Evolutionary conservation across 331 rosid genomes (phyloP), one percentile per base, ranked within the genome.

Genomic region (Cydonia oblonga): DNA sequence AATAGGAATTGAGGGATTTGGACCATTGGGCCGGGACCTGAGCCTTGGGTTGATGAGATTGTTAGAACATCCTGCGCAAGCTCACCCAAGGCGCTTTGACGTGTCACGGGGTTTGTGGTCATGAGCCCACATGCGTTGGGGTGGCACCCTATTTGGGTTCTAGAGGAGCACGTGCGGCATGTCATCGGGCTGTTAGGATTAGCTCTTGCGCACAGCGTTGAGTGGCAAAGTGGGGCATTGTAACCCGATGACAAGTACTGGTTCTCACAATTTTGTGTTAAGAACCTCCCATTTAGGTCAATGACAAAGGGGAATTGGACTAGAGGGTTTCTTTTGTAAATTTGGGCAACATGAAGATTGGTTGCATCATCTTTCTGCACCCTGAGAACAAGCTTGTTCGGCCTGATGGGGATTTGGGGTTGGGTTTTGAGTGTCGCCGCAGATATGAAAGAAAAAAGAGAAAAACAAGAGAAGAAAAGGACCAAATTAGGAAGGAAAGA

Each of bases 161-260:
- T 7, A 1, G 80, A 5, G 14, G 40, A 2, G 79, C 88, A 62
- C 12, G 84, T 76, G 62, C 66, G 28, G 25, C 61, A 56, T 49
- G 54, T 49, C 28, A 56, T 20, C 26, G 2, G 28, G 28, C 70
- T 76, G 67, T 72, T 49, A 49, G 54, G 54, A 49, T 49, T 74
- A 62, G 86, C 93, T 16, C 74, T 57, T 0, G 80, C 14, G 72
- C 93, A 90, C 26, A 74, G 86, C 0, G 90, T 71, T 0, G 91
- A 86, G 80, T 83, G 85, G 68, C 90, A 90, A 2, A 28, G 10
- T 5, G 87, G 90, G 3, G 93, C 84, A 19, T 65, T 71, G 81
- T 79, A 84, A 0, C 81, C 79, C 22, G 74, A 44, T 11, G 91
- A 83, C 2, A 68, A 11, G 77, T 86, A 78, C 46, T 60, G 71